Percentiles rank a stretch among this genome's conserved stretches.
phyloP scores from a whole-genome alignment of 208 protist species.

The Wallacemonas sp. region DNA sequence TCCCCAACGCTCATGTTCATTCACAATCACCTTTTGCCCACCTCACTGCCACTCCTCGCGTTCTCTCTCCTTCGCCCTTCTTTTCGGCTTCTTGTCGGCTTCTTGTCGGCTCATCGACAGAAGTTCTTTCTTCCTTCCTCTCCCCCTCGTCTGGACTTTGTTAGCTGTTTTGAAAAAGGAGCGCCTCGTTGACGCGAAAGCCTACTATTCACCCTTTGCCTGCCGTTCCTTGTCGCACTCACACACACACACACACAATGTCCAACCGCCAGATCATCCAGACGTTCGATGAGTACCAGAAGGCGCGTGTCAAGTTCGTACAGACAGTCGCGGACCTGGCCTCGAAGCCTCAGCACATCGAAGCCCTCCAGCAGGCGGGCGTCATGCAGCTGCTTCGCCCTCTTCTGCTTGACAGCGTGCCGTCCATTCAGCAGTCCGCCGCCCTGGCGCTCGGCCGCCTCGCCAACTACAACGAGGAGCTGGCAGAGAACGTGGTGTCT shows the following conservation, averaged over 20 bases:
- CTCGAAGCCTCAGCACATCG: slow-evolving; percentile 96
- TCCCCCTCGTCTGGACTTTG: too few species aligned
- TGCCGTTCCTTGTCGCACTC: background rate
- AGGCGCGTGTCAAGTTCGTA: slow-evolving; percentile 95
- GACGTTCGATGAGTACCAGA: slow-evolving; percentile 98
- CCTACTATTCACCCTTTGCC: slow-evolving; percentile 13
- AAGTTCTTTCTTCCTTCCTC: too few species aligned
- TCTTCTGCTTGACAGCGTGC: slow-evolving; percentile 96
- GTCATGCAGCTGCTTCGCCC: slow-evolving; percentile 97
- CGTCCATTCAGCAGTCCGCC: slow-evolving; percentile 98
- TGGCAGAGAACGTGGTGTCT: slow-evolving; percentile 97
- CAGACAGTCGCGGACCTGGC: slow-evolving; percentile 95
- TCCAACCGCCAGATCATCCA: slow-evolving; percentile 92
- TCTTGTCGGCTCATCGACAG: too few species aligned
- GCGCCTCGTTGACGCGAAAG: too few species aligned
- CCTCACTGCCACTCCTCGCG: too few species aligned
- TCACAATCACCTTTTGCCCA: too few species aligned
- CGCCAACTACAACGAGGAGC: slow-evolving; percentile 97
- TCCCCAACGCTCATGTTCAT: too few species aligned
- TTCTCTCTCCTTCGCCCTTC: too few species aligned
- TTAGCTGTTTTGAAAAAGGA: too few species aligned
- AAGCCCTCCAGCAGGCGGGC: slow-evolving; percentile 94
- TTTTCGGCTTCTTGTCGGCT: too few species aligned
- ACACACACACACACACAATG: slow-evolving; percentile 29
- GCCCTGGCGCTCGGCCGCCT: slow-evolving; percentile 98